Evolutionary conservation across 1,284 basidiomycete genomes (phyloP), one percentile per base, ranked within the genome.

Genomic region (Xerocomus cyaneibrunnescens): DNA sequence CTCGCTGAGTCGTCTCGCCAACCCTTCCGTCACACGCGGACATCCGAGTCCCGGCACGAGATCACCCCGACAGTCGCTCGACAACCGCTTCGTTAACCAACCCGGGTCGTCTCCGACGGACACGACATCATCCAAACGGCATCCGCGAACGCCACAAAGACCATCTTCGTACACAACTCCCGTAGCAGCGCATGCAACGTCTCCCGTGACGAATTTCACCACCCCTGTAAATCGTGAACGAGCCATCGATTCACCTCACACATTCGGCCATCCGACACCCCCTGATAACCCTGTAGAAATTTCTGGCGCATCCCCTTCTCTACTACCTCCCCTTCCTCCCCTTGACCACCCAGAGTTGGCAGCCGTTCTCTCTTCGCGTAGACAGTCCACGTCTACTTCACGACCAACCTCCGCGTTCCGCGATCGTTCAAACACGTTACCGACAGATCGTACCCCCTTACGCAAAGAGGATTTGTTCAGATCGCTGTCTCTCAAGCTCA

Each of bases 271-370:
- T 28, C 70, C 65, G 12, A 73, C 74, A 27, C 71, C 72, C 2
- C 57, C 57, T 49, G 54, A 57, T 54, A 61, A 58, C 28, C 40
- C 45, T 27, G 58, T 65, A 28, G 61, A 57, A 35, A 57, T 59
- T 46, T 62, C 59, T n/a, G 57, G 65, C 39, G 48, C 53, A 45
- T 48, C 59, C 35, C 51, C 54, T 58, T 67, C 62, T 13, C 58
- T 65, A 21, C 60, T 66, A 3, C 81, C 81, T 9, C 78, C 80
- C 10, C 62, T 83, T 30, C 81, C 81, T 21, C 71, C 78, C 6
- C 69, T 82, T 17, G 66, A 76, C 50, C 80, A 81, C 60, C 78
- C 79, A n/a, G 77, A 73, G 35, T 69, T 80, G 36, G 48, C 64
- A 39, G 62, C 62, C 7, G 57, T 51, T 9, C 52, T 67, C 45